phyloP scores from a whole-genome alignment of 2,329 filamentous ascomycete species.

The Fusarium sp. region DNA sequence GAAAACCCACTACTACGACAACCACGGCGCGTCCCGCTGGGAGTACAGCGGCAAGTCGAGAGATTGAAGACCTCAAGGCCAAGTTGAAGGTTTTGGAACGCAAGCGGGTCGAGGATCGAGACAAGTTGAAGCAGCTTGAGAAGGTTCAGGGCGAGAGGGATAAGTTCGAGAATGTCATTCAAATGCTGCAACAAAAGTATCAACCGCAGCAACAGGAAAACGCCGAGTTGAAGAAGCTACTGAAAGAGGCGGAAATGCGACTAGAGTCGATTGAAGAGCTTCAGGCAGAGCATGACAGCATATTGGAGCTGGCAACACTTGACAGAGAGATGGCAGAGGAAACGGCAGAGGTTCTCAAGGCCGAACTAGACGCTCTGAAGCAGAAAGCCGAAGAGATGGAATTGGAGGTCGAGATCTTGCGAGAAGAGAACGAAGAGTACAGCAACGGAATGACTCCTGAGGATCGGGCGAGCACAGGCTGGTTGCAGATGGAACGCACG shows the following conservation, averaged over 20 bases:
- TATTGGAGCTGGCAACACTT: conserved; percentile 87
- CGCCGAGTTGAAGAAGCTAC: conserved; percentile 78
- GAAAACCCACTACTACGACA: conserved; percentile 49
- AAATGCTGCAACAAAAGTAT: conserved; percentile 91
- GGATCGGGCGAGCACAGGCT: conserved; percentile 87
- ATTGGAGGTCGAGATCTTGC: conserved; percentile 87
- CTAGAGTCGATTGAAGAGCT: conserved; percentile 78
- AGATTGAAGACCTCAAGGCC: conserved; percentile 89
- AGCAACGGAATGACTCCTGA: conserved; percentile 89
- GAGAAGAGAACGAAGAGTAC: conserved; percentile 89
- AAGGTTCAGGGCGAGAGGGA: conserved; percentile 82
- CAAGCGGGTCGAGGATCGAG: conserved; percentile 86
- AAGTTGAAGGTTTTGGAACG: conserved; percentile 91
- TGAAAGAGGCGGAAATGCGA: conserved; percentile 81
- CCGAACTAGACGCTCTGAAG: conserved; percentile 84
- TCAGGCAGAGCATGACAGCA: conserved; percentile 87
- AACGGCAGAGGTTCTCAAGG: conserved; percentile 84
- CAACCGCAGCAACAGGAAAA: conserved; percentile 88
- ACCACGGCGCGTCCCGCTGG: conserved; percentile 56
- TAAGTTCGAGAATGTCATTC: conserved; percentile 86
- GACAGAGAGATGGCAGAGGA: conserved; percentile 98
- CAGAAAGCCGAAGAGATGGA: conserved; percentile 86
- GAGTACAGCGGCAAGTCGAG: conserved; percentile 69
- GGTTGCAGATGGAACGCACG: conserved; percentile 91
- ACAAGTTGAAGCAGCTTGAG: conserved; percentile 85